These are phyloP conservation scores for Flaveria floridana DNA, from an alignment of 140 eudicot species.

Conservation along the genomic window DNA sequence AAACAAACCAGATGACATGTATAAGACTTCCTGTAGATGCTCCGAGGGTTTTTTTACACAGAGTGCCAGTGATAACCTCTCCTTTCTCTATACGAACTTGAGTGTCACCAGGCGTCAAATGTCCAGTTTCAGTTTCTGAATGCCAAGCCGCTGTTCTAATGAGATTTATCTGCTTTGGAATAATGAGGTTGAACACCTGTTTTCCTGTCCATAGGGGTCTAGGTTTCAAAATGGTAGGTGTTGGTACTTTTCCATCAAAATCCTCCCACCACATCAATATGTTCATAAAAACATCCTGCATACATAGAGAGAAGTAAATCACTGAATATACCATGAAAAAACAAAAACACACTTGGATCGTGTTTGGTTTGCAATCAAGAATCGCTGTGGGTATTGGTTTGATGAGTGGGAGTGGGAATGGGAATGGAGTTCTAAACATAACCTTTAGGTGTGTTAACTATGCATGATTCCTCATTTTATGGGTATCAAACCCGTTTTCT, in stretches of 20 bases:
- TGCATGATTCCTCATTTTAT: too few relatives aligned
- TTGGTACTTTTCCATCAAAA: slow-evolving; percentile 97
- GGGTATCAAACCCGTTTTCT: too few relatives aligned
- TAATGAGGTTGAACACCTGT: slow-evolving; percentile 89
- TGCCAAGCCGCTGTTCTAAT: slow-evolving; percentile 90
- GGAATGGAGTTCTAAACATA: background rate
- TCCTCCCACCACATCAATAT: slow-evolving; percentile 99
- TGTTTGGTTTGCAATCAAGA: background rate
- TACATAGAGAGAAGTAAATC: background rate
- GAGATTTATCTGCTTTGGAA: slow-evolving; percentile 93
- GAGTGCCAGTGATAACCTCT: slow-evolving; percentile 89
- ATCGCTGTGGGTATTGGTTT: background rate
- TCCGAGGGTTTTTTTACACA: slow-evolving; percentile 93
- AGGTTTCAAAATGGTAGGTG: slow-evolving; percentile 94
- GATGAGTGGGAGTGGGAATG: background rate
- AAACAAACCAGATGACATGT: slow-evolving; percentile 85
- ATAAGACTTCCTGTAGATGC: slow-evolving; percentile 93
- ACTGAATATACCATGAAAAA: slow-evolving; percentile 4
- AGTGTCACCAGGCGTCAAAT: slow-evolving; percentile 90
- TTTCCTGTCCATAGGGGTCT: slow-evolving; percentile 99
- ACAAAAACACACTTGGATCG: background rate
- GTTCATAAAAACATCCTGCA: slow-evolving; percentile 95
- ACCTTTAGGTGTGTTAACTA: background rate
- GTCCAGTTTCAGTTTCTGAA: slow-evolving; percentile 69
- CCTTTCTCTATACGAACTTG: slow-evolving; percentile 90